phyloP scores from a whole-genome alignment of 1,139 yeast species.

The Blastobotrys apis region DNA sequence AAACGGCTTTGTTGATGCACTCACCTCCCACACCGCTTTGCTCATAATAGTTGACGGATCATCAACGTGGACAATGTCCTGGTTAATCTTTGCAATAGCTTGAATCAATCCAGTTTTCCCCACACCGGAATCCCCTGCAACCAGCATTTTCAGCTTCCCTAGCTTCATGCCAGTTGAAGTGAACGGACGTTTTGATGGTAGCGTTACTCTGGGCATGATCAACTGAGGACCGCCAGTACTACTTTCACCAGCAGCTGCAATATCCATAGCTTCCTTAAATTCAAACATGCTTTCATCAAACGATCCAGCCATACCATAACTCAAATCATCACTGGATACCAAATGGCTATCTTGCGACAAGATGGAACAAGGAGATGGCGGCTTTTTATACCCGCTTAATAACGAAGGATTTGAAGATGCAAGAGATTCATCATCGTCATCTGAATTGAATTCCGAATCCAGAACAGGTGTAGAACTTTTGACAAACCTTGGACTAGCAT shows the following conservation, averaged over 20 bases:
- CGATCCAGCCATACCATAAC: conserved; percentile 10
- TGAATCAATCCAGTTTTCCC: conserved; percentile 30
- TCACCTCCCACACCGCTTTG: conserved; percentile 15
- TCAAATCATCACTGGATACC: conserved; percentile 5
- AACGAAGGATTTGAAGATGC: not conserved
- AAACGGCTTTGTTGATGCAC: conserved; percentile 29
- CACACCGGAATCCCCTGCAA: conserved; percentile 28
- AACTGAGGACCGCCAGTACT: conserved; percentile 16
- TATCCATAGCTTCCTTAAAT: not conserved
- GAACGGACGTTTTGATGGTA: conserved; percentile 28
- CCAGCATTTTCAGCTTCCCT: conserved; percentile 29
- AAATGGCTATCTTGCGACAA: conserved; percentile 11
- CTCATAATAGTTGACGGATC: conserved; percentile 15
- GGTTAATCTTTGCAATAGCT: conserved; percentile 24
- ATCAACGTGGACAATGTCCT: conserved; percentile 29
- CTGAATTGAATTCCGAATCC: conserved; percentile 3
- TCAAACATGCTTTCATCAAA: conserved; percentile 7
- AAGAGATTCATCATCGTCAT: conserved; percentile 6
- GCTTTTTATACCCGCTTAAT: not conserved
- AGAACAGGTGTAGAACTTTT: conserved; percentile 4
- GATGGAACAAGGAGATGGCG: conserved; percentile 9
- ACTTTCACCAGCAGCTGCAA: not conserved
- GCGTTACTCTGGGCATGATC: conserved; percentile 28
- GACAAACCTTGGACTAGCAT: conserved; percentile 8
- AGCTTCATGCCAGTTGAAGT: conserved; percentile 26